Evolutionary conservation across 305 asterid genomes (phyloP).

Genomic region (Rubia tinctorum): DNA sequence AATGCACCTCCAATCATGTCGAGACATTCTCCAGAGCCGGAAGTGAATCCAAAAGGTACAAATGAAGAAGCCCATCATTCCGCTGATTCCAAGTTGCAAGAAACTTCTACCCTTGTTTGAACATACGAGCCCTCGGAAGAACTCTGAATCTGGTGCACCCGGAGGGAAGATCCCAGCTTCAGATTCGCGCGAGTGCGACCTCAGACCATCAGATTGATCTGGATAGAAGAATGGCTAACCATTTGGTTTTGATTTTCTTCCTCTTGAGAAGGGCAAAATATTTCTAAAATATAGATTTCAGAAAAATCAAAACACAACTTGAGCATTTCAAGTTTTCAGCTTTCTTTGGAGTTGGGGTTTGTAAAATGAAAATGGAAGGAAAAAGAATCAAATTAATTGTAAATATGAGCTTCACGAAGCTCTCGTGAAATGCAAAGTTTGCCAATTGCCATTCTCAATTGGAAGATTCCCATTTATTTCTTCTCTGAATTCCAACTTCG

Average conservation of each 20-base stretch:
- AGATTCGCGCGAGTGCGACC: neutral
- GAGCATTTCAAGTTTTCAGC: too few species aligned
- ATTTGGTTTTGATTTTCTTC: neutral
- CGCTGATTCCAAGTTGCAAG: slow-evolving; percentile 11
- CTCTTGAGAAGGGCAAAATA: neutral
- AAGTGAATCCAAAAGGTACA: slow-evolving; percentile 29
- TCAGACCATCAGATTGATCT: neutral
- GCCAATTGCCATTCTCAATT: neutral
- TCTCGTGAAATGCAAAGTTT: neutral
- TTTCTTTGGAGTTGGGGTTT: neutral
- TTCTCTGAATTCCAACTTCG: neutral
- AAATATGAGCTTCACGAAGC: neutral
- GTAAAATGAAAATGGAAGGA: neutral
- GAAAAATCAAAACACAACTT: neutral
- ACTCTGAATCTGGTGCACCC: neutral
- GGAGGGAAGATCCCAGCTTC: neutral
- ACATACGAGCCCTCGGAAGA: slow-evolving; percentile 9
- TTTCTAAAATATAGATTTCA: neutral
- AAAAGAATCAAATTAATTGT: neutral
- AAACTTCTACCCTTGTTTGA: slow-evolving; percentile 21
- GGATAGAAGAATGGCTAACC: neutral
- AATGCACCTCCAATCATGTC: slow-evolving; percentile 43
- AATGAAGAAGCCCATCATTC: slow-evolving; percentile 19
- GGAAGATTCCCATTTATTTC: neutral
- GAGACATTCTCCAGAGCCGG: slow-evolving; percentile 46